Evolutionary conservation across 1,284 basidiomycete species (phyloP), one percentile per base, ranked within the genome.

Genomic region (Fomitopsis betulina): DNA sequence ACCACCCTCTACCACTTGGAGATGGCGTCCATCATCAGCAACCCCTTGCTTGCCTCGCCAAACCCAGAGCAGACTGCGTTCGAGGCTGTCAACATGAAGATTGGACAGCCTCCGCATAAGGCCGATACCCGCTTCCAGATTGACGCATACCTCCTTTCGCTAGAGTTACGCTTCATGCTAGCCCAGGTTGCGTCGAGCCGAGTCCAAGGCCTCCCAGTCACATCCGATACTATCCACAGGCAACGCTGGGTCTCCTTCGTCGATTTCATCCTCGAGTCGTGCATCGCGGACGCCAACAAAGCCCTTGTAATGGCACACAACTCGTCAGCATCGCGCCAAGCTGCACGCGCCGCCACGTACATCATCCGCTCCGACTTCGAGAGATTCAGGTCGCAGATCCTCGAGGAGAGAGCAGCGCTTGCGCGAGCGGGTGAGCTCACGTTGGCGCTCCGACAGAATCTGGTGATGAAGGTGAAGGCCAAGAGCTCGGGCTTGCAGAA

Each of bases 91-190:
- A 76, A 72, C 56, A 70, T 73, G 60, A 74, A 77, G 52, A 71
- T 83, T 17, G 84, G 84, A 0, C 79, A 81, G 56, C 77, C 79
- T 0, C 78, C 76, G 13, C 85, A 83, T 10, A 75, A 75, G 13
- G 81, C 81, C 0, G 82, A 85, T 67, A 75, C 75, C 32, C 75
- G 81, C 19, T 84, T 79, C 69, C 67, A 76, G 38, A 75, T 83
- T 17, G 83, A 85, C 61, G 83, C 81, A 0, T 77, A 82, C 62
- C 79, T 79, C 74, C 61, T 73, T 0, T 74, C 76, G 3, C 67
- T 85, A 47, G 70, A 79, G 23, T 64, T 83, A 10, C 77, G 82
- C 0, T 73, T 80, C 58, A 66, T 69, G 32, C 64, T 82, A 27
- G 76, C 75, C 0, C 63, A 65, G 55, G 60, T 65, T 52, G 59